Evolutionary conservation across 192 early-diverging fungal species (phyloP), one percentile per base, ranked within the genome.

Genomic region (Funneliformis geosporum): DNA sequence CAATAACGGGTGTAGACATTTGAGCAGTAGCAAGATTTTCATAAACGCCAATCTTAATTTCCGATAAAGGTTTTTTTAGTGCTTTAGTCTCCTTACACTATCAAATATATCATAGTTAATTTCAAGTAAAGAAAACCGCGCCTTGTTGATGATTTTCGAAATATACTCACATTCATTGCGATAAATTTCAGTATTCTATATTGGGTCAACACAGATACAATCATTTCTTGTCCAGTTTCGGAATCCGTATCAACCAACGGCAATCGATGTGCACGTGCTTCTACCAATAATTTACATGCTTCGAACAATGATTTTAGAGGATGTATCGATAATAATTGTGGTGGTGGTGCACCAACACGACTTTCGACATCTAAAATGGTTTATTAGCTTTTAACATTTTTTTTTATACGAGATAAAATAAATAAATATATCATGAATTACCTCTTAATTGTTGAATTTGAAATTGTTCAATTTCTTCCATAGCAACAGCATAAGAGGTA

Each of bases 171-270:
- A 84, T 96, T 95, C 82, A 92, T 88, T 4, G 95, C 93, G 74
- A 97, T 91, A 84, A 93, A 95, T 81, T 94, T 93, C 25, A 97
- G 86, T 72, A 97, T 96, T 77, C 94, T 89, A 83, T 93, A 93
- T 76, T 95, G 91, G 6, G 95, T 96, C 62, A 99, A 88, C 61
- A 97, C 94, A 25, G 95, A 96, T 9, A 98, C 93, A 38, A 99
- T 94, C 80, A 93, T 92, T 81, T 97, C 96, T 70, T 88, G 86
- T 46, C 88, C 91, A 44, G 88, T 93, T 72, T 89, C 90, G 14
- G 87, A 83, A 70, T 94, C 94, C 43, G 88, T 85, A 83, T 99
- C 97, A 44, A 99, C 88, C 23, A 99, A 83, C 0, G 97, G 96
- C 60, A 99, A 85, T 42, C 96, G 90, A 81, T 96, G 96, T 39